Base-by-base conservation (phyloP, 208 protist species). In the Crithidia expoeki region DNA sequence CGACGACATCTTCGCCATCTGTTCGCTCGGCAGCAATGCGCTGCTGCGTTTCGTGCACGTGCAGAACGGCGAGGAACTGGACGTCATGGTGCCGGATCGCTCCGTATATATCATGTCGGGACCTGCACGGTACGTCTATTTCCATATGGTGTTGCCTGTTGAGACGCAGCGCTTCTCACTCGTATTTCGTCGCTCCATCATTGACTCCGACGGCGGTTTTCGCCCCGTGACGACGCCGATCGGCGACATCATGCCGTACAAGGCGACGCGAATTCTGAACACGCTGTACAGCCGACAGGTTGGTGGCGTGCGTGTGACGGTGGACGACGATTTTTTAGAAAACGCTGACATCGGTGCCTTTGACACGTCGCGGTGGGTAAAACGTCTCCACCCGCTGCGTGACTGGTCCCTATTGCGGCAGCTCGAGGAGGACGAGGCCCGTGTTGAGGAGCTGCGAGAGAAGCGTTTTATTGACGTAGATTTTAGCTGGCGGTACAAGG, bases 111-210 rank as follows among this genome's bases (percentile, higher is more conserved):
- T 96, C 68, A 84, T 96, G 80, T 93, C 86, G 2, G 91, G 91
- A 2, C 91, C 91, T 19, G 83, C 91, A 27, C 80, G 91, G 10
- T 96, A 94, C 68, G 85, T 96, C 6, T 96, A 96, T 65, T 94
- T 96, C 66, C 91, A 96, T 79, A 96, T 96, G 91, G 84, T 96
- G 36, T 77, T 94, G 17, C 91, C 91, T 17, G 84, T 94, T 4
- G 88, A 96, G 66, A 76, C 80, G 25, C 91, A 93, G 79, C 88
- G 91, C 19, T 91, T 94, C 62, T 93, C 85, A 36, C 84, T 96
- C 30, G 91, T 96, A 34, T 89, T 96, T 55, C 85, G 91, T 2
- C 76, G 89, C 46, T 94, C 89, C 42, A 96, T 96, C 79, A 75
- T 96, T 49, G 89, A 94, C 79, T 94, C 89, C 4, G 85, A 93